A percentile compares a stretch with the other conserved stretches of the same genome.
phyloP scores from a whole-genome alignment of 306 rosid genomes.

The Alnus rubra region DNA sequence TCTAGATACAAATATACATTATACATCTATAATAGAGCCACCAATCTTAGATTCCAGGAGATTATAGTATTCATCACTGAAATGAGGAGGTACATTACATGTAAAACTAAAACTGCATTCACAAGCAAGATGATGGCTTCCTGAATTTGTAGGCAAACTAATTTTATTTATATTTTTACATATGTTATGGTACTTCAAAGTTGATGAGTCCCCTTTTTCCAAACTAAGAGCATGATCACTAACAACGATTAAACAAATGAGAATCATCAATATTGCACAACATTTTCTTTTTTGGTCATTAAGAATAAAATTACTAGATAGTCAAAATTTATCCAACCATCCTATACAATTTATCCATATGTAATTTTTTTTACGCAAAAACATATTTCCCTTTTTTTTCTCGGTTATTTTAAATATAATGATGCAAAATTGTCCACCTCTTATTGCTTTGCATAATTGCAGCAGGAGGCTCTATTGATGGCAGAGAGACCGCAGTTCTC shows the following conservation, averaged over 20 bases:
- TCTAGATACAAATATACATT: not conserved
- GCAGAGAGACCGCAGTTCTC: conserved; percentile 61
- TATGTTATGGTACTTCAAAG: not conserved
- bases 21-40: not conserved
- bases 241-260: not conserved
- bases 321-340: not conserved
- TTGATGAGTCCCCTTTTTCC: not conserved
- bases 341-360: not conserved
- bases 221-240: not conserved
- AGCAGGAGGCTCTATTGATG: conserved; percentile 56
- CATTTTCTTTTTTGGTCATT: not conserved
- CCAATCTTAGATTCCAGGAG: not conserved
- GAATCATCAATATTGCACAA: not conserved
- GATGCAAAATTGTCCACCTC: conserved; percentile 40
- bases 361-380: not conserved
- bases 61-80: too few species aligned
- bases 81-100: not conserved
- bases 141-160: not conserved
- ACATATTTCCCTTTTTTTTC: not conserved
- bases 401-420: not conserved
- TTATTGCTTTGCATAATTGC: conserved; percentile 47
- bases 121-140: not conserved
- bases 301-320: not conserved
- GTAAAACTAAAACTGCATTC: not conserved
- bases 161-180: not conserved